A percentile compares a stretch with the other conserved stretches of the same genome.
These are phyloP conservation scores for Pecoramyces ruminantium DNA, from an alignment of 192 early-diverging fungal species.

Conservation along the genomic window DNA sequence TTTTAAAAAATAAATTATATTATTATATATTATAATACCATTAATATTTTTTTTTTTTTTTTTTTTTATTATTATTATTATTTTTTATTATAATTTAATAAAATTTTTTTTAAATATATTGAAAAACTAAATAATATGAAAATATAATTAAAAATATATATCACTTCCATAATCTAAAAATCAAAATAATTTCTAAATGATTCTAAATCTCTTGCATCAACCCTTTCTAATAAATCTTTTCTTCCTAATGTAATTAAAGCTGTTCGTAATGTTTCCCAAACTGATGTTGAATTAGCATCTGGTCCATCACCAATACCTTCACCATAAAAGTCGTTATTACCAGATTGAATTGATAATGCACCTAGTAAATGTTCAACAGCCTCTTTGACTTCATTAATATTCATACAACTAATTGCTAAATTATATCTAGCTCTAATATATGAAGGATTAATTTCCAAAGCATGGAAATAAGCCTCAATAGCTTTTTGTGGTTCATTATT, in stretches of 20 bases:
- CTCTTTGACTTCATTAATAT: constrained; percentile 70
- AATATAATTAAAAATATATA: too few species aligned
- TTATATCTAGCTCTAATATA: constrained; percentile 96
- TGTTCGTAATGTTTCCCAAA: neutral
- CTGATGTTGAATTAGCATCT: neutral
- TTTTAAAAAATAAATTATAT: too few species aligned
- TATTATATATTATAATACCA: too few species aligned
- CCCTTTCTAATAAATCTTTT: neutral
- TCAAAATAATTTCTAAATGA: neutral
- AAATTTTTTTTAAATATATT: too few species aligned
- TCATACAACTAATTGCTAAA: constrained; percentile 79
- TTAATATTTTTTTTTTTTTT: too few species aligned
- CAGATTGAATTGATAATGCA: constrained; percentile 66
- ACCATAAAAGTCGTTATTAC: neutral
- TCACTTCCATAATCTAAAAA: neutral
- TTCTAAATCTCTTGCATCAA: neutral
- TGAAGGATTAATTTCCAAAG: constrained; percentile 82
- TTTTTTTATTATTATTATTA: too few species aligned
- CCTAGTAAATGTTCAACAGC: constrained; percentile 82
- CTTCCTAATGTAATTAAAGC: neutral
- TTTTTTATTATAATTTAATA: too few species aligned
- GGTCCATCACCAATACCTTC: neutral
- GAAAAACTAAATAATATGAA: too few species aligned
- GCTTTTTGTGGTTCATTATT: constrained; percentile 53
- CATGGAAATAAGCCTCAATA: constrained; percentile 85